Base-by-base conservation (phyloP, 768 basidiomycete genomes). In the Lentinula guzmanii region DNA sequence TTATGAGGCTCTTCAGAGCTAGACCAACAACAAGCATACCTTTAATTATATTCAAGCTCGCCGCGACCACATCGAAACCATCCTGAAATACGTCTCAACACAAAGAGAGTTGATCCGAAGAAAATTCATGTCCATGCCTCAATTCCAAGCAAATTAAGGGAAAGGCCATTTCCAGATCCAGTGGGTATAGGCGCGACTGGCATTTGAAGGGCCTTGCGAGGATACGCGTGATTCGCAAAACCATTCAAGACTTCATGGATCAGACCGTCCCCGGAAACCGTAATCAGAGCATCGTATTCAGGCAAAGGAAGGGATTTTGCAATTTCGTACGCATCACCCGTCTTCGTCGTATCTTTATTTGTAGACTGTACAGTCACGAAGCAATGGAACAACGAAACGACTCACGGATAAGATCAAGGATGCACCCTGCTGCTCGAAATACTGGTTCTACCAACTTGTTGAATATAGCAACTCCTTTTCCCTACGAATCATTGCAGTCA, bases 191-290 rank as follows among this genome's bases (percentile, higher is more conserved):
- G 91, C 0, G 86, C 85, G 28, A 95, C 73, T 1, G 93, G 91
- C 34, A 85, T 84, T 50, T 69, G 70, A 60, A 94, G 82, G 0
- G 89, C 92, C 52, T 76, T 77, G 39, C 75, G 70, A 1, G 87
- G 83, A 41, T 86, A 76, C 33, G 75, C 71, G 61, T 90, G 87
- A 58, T 85, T 75, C 2, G 89, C 85, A 60, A 94, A 84, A 2
- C 93, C 93, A 68, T 95, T 95, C 69, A 93, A 66, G 24, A 92
- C 79, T 73, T 95, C 93, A 67, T 94, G 89, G 15, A 93, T 69
- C 39, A 92, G 77, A 7, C 93, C 93, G 66, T 95, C 93, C 0
- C 93, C 93, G 0, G 91, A 93, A 24, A 95, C 80, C 34, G 85
- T 73, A 41, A 91, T 80, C 45, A 95, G 70, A 0, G 86, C 90